These are phyloP conservation scores for Saccharum spontaneum DNA, from an alignment of 176 grass and related monocot species.

Conservation along the genomic window DNA sequence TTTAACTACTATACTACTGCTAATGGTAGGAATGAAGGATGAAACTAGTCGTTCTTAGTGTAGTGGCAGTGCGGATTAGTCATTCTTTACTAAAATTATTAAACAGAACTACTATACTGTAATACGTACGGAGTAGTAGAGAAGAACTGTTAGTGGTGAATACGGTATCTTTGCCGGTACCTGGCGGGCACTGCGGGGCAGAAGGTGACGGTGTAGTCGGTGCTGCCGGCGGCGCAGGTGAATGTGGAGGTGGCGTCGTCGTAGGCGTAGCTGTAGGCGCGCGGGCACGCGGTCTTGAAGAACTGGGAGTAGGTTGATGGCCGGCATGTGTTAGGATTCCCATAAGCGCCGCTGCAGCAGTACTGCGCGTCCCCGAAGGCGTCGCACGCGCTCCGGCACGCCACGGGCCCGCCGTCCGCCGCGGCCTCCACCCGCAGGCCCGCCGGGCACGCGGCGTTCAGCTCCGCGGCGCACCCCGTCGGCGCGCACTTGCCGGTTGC, in stretches of 20 bases:
- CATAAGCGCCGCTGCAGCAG: conserved; percentile 64
- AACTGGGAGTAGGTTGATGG: conserved; percentile 54
- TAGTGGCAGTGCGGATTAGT: not conserved
- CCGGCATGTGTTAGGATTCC: conserved; percentile 35
- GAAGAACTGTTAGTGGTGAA: too few relatives aligned
- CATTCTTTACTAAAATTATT: too few relatives aligned
- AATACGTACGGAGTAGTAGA: too few relatives aligned
- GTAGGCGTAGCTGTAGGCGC: conserved; percentile 67
- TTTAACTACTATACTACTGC: not conserved
- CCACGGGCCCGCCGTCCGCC: conserved; percentile 16
- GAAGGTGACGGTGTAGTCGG: conserved; percentile 55
- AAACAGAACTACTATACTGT: too few relatives aligned
- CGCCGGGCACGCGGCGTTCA: conserved; percentile 55
- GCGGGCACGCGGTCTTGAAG: conserved; percentile 62
- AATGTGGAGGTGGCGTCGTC: conserved; percentile 69
- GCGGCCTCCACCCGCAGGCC: conserved; percentile 39
- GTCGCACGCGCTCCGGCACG: conserved; percentile 64
- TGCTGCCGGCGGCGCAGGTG: conserved; percentile 50
- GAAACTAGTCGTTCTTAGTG: too few relatives aligned
- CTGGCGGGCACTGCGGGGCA: conserved; percentile 50
- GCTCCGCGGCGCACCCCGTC: conserved; percentile 61
- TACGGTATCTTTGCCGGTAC: not conserved
- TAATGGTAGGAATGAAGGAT: too few relatives aligned
- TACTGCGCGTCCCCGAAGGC: conserved; percentile 51
- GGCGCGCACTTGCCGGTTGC: conserved; percentile 34